Percentiles rank a stretch among this genome's conserved stretches.
Evolutionary conservation across 108 stramenopile genomes (phyloP).

Genomic region (Nitzschia sp.): DNA sequence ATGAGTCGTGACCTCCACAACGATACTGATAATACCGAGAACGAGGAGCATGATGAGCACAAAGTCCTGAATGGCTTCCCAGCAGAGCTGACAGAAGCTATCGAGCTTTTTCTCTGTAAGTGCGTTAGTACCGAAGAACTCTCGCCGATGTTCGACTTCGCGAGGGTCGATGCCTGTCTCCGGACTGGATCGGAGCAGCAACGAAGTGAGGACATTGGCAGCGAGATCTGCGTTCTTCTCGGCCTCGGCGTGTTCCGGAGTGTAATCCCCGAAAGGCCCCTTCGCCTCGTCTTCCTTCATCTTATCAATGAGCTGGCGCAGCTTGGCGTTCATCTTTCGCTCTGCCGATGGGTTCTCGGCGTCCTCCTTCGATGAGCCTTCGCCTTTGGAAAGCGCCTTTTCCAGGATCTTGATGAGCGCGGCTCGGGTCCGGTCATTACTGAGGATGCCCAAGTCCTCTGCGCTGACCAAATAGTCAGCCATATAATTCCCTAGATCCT

Average conservation of each 20-base stretch:
- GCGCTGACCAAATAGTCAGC: constrained; percentile 23
- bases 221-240: constrained; percentile 64
- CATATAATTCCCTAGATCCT: constrained; percentile 17
- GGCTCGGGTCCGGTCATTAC: constrained; percentile 57
- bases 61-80: constrained; percentile 93
- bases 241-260: constrained; percentile 34
- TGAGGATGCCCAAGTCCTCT: constrained; percentile 52
- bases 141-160: constrained; percentile 64
- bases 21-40: constrained; percentile 83
- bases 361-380: constrained; percentile 26
- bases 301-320: constrained; percentile 41
- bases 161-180: constrained; percentile 64
- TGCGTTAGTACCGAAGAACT: constrained; percentile 74
- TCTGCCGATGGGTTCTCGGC: constrained; percentile 44
- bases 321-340: constrained; percentile 19
- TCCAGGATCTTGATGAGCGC: constrained; percentile 58
- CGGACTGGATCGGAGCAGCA: constrained; percentile 61
- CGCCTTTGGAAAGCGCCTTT: constrained; percentile 47
- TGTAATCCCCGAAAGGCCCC: constrained; percentile 34
- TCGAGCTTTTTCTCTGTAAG: constrained; percentile 73
- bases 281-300: constrained; percentile 41
- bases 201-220: constrained; percentile 65
- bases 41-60: constrained; percentile 91
- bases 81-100: constrained; percentile 78
- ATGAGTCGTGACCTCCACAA: constrained; percentile 70